phyloP scores from a whole-genome alignment of 352 stramenopile species.

The Pythium oligandrum region DNA sequence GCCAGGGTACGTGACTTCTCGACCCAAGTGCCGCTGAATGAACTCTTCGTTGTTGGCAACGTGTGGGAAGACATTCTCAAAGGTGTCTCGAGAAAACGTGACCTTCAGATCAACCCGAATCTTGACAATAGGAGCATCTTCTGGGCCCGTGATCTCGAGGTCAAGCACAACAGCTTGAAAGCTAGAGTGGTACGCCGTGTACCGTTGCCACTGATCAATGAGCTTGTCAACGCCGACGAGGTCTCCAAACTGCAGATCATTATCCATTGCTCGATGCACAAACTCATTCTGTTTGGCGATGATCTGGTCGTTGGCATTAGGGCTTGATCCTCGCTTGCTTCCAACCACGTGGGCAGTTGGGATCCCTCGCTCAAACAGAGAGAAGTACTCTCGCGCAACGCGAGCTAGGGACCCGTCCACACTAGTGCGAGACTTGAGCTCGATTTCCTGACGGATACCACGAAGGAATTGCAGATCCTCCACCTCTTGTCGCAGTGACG shows the following conservation, averaged over 20 bases:
- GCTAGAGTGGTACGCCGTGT: constrained; percentile 14
- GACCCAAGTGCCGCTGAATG: constrained; percentile 34
- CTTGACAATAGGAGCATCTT: constrained; percentile 15
- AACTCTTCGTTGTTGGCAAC: constrained; percentile 30
- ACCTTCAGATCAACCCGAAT: constrained; percentile 17
- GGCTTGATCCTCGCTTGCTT: constrained; percentile 4
- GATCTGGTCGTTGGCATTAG: background rate
- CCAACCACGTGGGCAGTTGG: constrained; percentile 6
- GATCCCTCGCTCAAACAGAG: constrained; percentile 15
- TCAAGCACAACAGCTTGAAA: constrained; percentile 16
- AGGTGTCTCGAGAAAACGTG: constrained; percentile 23
- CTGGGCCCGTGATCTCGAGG: constrained; percentile 12
- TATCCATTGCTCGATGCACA: constrained; percentile 3
- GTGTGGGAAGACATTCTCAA: constrained; percentile 33
- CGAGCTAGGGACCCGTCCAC: constrained; percentile 21
- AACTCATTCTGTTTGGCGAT: constrained; percentile 12
- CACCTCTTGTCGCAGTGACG: constrained; percentile 20
- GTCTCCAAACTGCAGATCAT: constrained; percentile 10
- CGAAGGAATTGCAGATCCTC: constrained; percentile 17
- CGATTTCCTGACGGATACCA: constrained; percentile 12
- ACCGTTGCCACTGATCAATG: constrained; percentile 21
- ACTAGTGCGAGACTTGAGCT: constrained; percentile 3
- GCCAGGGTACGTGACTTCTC: constrained; percentile 38
- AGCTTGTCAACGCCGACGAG: constrained; percentile 4
- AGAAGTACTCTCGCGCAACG: constrained; percentile 22